phyloP scores from a whole-genome alignment of 2,329 filamentous ascomycete genomes.

The Ophiostoma australiae region DNA sequence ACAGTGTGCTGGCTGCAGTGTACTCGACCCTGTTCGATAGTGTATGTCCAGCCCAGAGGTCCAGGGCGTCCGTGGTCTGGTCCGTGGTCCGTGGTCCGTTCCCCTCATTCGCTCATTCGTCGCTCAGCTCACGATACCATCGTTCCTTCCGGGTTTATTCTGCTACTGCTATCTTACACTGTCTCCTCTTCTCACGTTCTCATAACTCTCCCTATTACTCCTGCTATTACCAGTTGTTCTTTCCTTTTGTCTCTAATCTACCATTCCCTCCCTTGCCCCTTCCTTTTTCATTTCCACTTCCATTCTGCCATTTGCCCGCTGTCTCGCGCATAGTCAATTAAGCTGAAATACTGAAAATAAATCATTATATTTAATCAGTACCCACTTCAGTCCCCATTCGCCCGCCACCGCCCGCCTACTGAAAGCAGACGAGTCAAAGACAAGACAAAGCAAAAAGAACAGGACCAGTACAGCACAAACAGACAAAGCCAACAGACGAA shows the following conservation, averaged over 20 bases:
- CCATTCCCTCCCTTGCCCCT: neutral
- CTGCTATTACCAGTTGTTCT: neutral
- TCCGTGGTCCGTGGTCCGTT: neutral
- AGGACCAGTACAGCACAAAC: neutral
- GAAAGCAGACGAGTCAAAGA: slow-evolving; percentile 8
- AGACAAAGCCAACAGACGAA: neutral
- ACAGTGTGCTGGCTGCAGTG: slow-evolving; percentile 1
- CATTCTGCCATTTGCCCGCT: neutral
- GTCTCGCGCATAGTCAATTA: neutral
- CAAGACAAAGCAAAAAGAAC: neutral
- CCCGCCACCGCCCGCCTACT: slow-evolving; percentile 12
- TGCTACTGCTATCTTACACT: neutral
- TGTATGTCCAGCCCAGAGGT: neutral
- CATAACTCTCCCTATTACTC: neutral
- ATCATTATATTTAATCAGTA: slow-evolving; percentile 7
- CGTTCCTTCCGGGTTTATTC: neutral
- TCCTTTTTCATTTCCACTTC: neutral
- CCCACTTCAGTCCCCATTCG: slow-evolving; percentile 10
- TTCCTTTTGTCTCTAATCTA: neutral
- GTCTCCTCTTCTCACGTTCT: neutral
- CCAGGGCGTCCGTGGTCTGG: neutral
- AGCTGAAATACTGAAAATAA: neutral
- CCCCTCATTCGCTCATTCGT: slow-evolving; percentile 6
- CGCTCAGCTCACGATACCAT: slow-evolving; percentile 13
- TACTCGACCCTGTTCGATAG: neutral